Evolutionary conservation across 176 grass and related monocot genomes (phyloP).

Genomic region (Aegilops speltoides): DNA sequence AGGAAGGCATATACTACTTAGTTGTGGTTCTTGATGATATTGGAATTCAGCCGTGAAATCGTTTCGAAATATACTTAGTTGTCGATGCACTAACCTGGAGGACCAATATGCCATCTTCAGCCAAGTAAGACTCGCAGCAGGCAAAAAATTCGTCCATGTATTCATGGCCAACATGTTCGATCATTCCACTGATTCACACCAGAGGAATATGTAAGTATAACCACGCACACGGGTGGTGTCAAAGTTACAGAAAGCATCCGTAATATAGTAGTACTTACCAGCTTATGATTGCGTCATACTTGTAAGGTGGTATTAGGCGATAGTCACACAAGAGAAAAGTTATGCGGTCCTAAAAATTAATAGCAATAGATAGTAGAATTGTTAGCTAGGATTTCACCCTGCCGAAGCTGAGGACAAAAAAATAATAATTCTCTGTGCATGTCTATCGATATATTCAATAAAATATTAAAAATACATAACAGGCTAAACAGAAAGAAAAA

Average conservation of each 20-base stretch:
- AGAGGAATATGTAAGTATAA: neutral
- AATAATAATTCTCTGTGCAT: neutral
- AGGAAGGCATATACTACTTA: neutral
- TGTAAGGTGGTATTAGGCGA: neutral
- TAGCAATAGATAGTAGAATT: too few relatives aligned
- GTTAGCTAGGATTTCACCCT: too few relatives aligned
- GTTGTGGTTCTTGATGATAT: neutral
- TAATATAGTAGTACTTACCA: neutral
- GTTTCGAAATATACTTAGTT: neutral
- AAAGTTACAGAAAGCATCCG: neutral
- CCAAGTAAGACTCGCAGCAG: neutral
- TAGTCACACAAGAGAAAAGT: conserved; percentile 6
- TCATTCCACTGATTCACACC: neutral
- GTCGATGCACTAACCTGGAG: neutral
- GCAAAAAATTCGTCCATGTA: neutral
- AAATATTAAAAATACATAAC: neutral
- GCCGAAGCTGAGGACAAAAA: neutral
- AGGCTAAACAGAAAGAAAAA: neutral
- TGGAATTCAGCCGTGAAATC: neutral
- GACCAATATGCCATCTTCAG: neutral
- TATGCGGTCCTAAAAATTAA: neutral
- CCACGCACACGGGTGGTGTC: neutral
- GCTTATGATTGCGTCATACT: conserved; percentile 11
- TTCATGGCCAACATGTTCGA: conserved; percentile 4
- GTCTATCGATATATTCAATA: neutral